These are phyloP conservation scores for Physaria fendleri DNA, from an alignment of 345 rosid genomes.

Conservation along the genomic window DNA sequence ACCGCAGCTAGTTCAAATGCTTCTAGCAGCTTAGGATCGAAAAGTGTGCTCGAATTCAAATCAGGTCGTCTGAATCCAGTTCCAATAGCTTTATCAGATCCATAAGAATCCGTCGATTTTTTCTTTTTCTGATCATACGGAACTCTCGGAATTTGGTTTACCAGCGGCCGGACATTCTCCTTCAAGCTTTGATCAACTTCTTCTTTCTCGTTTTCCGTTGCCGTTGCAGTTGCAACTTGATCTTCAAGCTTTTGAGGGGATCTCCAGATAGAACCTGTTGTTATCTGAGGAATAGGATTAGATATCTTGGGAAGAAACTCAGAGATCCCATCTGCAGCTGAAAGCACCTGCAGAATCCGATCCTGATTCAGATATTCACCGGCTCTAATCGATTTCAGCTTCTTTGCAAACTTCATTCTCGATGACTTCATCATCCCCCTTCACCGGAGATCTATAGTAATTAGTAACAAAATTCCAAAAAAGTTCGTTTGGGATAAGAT, in stretches of 20 bases:
- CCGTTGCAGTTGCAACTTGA: conserved; percentile 32
- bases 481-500: neutral
- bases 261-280: conserved; percentile 17
- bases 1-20: conserved; percentile 59
- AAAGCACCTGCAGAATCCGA: conserved; percentile 45
- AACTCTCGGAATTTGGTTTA: conserved; percentile 19
- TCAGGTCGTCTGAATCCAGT: conserved; percentile 63
- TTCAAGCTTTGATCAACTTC: conserved; percentile 37
- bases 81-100: conserved; percentile 15
- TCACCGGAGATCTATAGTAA: neutral
- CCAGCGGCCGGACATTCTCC: conserved; percentile 50
- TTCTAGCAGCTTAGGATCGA: conserved; percentile 67
- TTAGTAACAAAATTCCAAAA: neutral
- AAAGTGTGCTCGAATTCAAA: conserved; percentile 56
- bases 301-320: conserved; percentile 33
- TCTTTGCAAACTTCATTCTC: conserved; percentile 70
- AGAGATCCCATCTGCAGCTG: conserved; percentile 51
- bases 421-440: conserved; percentile 55
- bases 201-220: conserved; percentile 43
- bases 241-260: conserved; percentile 24
- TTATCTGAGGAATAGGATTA: conserved; percentile 25
- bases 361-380: conserved; percentile 60
- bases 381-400: conserved; percentile 54
- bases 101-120: neutral
- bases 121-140: neutral